These are phyloP conservation scores for Dactylella cylindrospora DNA, from an alignment of 2,329 filamentous ascomycete genomes.

Conservation along the genomic window DNA sequence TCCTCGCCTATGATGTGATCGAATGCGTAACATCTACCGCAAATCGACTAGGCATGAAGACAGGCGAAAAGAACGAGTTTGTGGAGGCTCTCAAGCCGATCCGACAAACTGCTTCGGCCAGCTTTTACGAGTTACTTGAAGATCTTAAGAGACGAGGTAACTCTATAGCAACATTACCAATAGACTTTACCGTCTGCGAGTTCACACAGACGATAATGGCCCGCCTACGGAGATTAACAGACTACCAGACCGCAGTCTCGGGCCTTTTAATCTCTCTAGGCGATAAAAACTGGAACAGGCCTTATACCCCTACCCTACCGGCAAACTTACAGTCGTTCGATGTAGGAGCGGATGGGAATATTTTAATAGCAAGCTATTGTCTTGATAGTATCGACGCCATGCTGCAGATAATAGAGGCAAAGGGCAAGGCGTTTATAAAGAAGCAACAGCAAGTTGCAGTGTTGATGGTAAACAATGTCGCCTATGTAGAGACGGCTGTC, in stretches of 20 bases:
- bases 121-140: constrained; percentile 77
- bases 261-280: constrained; percentile 90
- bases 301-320: constrained; percentile 59
- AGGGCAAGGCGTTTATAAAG: constrained; percentile 71
- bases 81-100: constrained; percentile 85
- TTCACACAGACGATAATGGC: constrained; percentile 83
- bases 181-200: constrained; percentile 75
- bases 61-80: constrained; percentile 80
- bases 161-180: constrained; percentile 67
- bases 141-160: constrained; percentile 73
- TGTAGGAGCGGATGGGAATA: constrained; percentile 80
- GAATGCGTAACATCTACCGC: constrained; percentile 83
- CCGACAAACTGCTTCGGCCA: constrained; percentile 85
- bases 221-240: constrained; percentile 80
- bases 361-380: constrained; percentile 87
- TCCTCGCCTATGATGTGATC: constrained; percentile 90
- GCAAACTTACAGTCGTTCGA: constrained; percentile 71
- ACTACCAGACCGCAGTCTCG: constrained; percentile 80
- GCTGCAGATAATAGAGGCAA: constrained; percentile 72
- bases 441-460: constrained; percentile 78
- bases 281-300: constrained; percentile 81
- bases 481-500: constrained; percentile 81
- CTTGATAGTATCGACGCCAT: constrained; percentile 83
- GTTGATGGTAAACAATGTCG: constrained; percentile 85
- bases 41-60: constrained; percentile 74